A percentile compares a stretch with the other conserved stretches of the same genome.
Conservation (phyloP, 2,329 filamentous ascomycete genomes). For the Monosporascus sp. region DNA sequence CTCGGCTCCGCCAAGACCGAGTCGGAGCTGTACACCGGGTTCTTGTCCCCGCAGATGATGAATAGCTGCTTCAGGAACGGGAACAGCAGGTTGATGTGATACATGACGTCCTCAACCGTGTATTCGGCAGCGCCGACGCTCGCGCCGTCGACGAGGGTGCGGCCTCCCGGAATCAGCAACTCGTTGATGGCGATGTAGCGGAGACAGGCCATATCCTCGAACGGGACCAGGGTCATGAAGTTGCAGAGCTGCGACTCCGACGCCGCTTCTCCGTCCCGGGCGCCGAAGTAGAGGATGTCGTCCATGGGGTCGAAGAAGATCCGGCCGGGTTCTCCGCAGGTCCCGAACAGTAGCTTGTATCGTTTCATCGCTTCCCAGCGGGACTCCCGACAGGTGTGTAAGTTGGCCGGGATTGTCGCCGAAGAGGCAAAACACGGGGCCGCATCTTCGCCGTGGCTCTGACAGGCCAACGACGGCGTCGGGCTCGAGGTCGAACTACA, state of each 20-base stretch:
- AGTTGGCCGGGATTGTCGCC: slow-evolving; percentile 36
- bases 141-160: not conserved
- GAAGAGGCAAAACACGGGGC: slow-evolving; percentile 31
- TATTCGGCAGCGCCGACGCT: not conserved
- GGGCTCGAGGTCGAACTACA: slow-evolving; percentile 29
- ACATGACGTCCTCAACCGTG: slow-evolving; percentile 23
- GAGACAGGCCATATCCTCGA: slow-evolving; percentile 35
- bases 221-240: slow-evolving; percentile 37
- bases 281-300: slow-evolving; percentile 46
- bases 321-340: slow-evolving; percentile 34
- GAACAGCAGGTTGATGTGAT: slow-evolving; percentile 33
- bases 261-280: slow-evolving; percentile 39
- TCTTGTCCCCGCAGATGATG: slow-evolving; percentile 37
- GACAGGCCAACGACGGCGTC: slow-evolving; percentile 3
- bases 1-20: slow-evolving; percentile 24
- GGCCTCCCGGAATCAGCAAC: slow-evolving; percentile 30
- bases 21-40: slow-evolving; percentile 26
- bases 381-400: slow-evolving; percentile 43
- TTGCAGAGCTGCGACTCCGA: slow-evolving; percentile 41
- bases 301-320: slow-evolving; percentile 36
- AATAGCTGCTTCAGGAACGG: slow-evolving; percentile 36
- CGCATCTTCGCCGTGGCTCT: too few relatives aligned
- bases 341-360: slow-evolving; percentile 37
- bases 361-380: slow-evolving; percentile 37
- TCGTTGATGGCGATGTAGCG: slow-evolving; percentile 42